phyloP scores from a whole-genome alignment of 371 early-diverging fungal species.

The Lichtheimia corymbifera region DNA sequence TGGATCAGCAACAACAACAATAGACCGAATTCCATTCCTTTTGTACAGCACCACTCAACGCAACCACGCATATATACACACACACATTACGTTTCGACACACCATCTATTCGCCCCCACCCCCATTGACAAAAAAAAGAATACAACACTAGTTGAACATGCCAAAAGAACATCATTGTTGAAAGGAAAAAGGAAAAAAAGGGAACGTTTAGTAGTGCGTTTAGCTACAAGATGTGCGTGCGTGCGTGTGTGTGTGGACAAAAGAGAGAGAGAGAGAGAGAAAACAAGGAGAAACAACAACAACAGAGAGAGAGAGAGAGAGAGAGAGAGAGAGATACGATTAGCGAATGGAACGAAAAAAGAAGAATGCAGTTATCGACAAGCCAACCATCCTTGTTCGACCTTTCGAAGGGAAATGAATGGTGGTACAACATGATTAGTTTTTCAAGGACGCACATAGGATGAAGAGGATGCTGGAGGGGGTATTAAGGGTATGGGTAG shows the following conservation, averaged over 20 bases:
- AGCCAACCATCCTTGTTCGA: neutral
- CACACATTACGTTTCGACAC: neutral
- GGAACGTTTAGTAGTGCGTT: too few relatives aligned
- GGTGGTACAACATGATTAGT: constrained; percentile 1
- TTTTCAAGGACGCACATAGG: neutral
- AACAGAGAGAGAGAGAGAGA: constrained; percentile 1
- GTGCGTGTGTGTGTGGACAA: too few relatives aligned
- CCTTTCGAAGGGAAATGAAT: constrained; percentile 1
- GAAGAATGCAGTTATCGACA: neutral
- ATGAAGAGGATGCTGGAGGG: neutral
- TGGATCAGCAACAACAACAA: constrained; percentile 32
- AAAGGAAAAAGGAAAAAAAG: too few relatives aligned
- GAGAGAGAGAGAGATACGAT: neutral
- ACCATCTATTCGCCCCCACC: neutral
- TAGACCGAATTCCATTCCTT: too few relatives aligned
- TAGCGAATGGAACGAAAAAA: neutral
- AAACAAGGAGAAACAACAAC: neutral
- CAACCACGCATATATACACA: too few relatives aligned
- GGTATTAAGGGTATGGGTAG: constrained; percentile 8
- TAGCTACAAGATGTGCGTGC: too few relatives aligned
- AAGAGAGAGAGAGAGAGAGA: too few relatives aligned
- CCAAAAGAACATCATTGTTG: too few relatives aligned
- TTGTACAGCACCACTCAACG: too few relatives aligned
- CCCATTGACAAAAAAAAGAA: too few relatives aligned
- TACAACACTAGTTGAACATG: too few relatives aligned